Base-by-base conservation (phyloP, 1,284 basidiomycete genomes). In the Fereydounia khargensis region DNA sequence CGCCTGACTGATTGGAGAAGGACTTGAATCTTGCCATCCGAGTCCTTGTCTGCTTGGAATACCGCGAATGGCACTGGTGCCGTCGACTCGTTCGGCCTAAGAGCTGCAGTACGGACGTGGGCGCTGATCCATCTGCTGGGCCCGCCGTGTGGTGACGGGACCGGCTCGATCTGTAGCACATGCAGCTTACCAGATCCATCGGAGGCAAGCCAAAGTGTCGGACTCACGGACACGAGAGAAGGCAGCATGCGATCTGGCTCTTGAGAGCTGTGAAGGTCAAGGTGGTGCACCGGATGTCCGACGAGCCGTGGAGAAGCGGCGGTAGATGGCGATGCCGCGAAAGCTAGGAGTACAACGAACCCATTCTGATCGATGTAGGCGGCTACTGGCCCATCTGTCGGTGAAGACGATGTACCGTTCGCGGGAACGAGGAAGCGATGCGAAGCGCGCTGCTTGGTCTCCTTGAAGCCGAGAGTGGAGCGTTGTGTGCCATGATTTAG, bases 371-470 rank as follows among this genome's bases (percentile, higher is more conserved):
- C 61, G 18, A 65, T 32, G 28, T 65, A 65, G 9, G 35, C 57
- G 8, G 57, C 57, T 16, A 61, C 45, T 1, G 61, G 59, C 11
- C 47, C 50, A 6, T 47, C 45, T 21, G 20, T 14, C 7, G 14
- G 7, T 8, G 32, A 14, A 8, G 13, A 18, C 20, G 33, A 35
- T 42, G 30, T 32, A 17, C 16, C 30, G 11, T 42, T 20, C 14
- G 16, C 47, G 0, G 61, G 61, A 3, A 51, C 40, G 18, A 65
- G 33, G 1, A 56, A 35, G 25, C 49, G 50, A 35, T 56, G 44
- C 30, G 49, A 31, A 1, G 51, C 45, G 25, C 61, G 43, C 18
- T 52, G 57, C 31, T 65, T 65, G 4, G 57, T 53, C 44, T 65
- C 42, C 41, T 57, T 65, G 28, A 51, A 61, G 7, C 57, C 57